phyloP scores from a whole-genome alignment of 441 rosid species.

The Jatropha multifida region DNA sequence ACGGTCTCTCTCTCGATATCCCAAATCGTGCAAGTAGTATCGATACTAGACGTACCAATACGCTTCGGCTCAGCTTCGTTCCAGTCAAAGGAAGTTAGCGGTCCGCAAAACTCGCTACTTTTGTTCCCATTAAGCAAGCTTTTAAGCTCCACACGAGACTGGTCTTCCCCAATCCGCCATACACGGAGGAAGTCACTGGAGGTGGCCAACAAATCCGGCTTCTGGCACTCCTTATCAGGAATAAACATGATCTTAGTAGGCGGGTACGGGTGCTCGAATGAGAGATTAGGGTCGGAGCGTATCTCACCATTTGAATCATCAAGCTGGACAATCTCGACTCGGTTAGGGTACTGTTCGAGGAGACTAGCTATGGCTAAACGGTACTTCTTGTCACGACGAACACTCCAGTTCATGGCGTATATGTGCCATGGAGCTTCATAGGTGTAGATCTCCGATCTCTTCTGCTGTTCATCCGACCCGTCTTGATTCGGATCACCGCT shows the following conservation, averaged over 20 bases:
- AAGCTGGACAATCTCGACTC: conserved; percentile 90
- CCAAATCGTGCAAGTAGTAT: conserved; percentile 97
- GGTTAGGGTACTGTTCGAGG: conserved; percentile 73
- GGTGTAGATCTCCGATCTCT: conserved; percentile 91
- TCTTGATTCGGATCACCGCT: conserved; percentile 76
- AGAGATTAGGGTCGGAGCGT: conserved; percentile 77
- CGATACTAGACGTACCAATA: conserved; percentile 83
- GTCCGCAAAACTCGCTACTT: conserved; percentile 88
- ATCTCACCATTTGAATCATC: conserved; percentile 98
- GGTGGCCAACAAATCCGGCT: conserved; percentile 87
- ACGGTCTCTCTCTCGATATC: conserved; percentile 88
- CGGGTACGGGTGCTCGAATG: conserved; percentile 89
- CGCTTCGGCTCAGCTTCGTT: conserved; percentile 93
- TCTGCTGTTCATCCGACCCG: conserved; percentile 88
- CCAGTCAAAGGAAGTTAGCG: conserved; percentile 92
- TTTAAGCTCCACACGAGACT: conserved; percentile 66
- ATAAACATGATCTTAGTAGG: conserved; percentile 89
- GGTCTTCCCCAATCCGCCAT: conserved; percentile 78
- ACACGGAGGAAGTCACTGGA: conserved; percentile 89
- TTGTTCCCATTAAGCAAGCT: conserved; percentile 73
- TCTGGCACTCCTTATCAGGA: conserved; percentile 87
- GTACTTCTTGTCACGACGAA: conserved; percentile 94
- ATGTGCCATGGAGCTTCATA: conserved; percentile 96
- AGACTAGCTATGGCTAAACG: conserved; percentile 94
- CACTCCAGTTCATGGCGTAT: conserved; percentile 99